phyloP scores from a whole-genome alignment of 805 yeast species.

The Yarrowia divulgata region DNA sequence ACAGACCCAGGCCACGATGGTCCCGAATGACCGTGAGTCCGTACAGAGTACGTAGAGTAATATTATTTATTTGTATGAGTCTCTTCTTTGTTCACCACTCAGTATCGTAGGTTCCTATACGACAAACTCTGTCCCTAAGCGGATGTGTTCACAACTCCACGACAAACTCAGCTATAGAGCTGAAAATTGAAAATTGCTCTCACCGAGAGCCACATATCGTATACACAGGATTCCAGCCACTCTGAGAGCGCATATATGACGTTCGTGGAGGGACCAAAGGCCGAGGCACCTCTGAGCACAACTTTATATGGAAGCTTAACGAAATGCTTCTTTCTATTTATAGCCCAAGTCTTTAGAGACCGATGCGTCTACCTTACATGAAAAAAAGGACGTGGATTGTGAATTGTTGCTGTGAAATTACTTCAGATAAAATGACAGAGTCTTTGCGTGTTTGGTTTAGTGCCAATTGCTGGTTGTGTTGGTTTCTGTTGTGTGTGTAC shows the following conservation, averaged over 20 bases:
- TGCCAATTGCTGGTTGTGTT: no score
- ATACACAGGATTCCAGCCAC: neutral
- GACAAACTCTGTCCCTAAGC: neutral
- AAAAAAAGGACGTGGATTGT: neutral
- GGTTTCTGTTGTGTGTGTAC: neutral
- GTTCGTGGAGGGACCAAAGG: neutral
- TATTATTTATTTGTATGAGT: slow-evolving; percentile 19
- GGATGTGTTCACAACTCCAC: no score
- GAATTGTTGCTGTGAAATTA: no score
- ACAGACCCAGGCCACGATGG: slow-evolving; percentile 16
- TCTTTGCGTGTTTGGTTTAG: no score
- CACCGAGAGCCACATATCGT: no score
- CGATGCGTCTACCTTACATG: neutral
- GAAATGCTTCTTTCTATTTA: neutral
- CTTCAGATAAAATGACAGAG: no score
- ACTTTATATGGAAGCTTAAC: neutral
- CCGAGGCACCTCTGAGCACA: neutral
- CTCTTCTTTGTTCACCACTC: no score
- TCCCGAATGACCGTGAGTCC: slow-evolving; percentile 31
- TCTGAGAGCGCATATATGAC: neutral
- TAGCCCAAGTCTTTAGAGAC: neutral
- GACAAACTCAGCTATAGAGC: no score
- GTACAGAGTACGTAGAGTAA: slow-evolving; percentile 21
- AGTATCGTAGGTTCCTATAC: neutral
- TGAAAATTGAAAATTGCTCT: no score